phyloP scores from a whole-genome alignment of 1,284 basidiomycete species.

The Ceratobasidium sp. region DNA sequence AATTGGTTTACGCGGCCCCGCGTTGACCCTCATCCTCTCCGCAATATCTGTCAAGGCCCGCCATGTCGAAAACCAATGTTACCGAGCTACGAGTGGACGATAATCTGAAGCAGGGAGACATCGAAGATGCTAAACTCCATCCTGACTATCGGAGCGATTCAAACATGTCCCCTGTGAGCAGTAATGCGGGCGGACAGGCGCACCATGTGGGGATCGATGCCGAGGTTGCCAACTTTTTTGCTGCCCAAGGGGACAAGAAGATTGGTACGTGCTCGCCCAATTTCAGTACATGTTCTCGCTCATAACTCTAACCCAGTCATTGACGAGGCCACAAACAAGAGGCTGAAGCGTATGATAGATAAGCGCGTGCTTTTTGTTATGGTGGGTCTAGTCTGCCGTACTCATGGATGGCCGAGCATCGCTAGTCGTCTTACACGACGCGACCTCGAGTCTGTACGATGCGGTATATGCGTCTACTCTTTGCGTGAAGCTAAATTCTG shows the following conservation, averaged over 20 bases:
- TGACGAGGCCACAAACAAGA: constrained; percentile 56
- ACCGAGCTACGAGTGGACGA: constrained; percentile 32
- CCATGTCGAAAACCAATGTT: constrained; percentile 25
- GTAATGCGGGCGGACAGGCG: not conserved
- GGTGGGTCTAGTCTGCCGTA: constrained; percentile 47
- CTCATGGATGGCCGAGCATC: too few relatives aligned
- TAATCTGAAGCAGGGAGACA: constrained; percentile 32
- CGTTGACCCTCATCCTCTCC: constrained; percentile 3
- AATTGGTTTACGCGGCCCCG: constrained; percentile 15
- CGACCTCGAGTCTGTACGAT: not conserved
- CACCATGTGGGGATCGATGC: constrained; percentile 54
- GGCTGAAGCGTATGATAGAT: constrained; percentile 60
- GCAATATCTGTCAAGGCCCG: not conserved
- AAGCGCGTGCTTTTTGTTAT: constrained; percentile 61
- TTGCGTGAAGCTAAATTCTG: not conserved
- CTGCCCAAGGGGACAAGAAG: constrained; percentile 46
- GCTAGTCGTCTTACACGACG: too few relatives aligned
- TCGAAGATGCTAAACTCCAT: constrained; percentile 31
- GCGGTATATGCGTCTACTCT: not conserved
- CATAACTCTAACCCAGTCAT: constrained; percentile 53
- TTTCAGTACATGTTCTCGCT: not conserved
- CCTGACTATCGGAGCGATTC: constrained; percentile 30
- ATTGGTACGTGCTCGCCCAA: constrained; percentile 6
- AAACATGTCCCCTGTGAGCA: constrained; percentile 35
- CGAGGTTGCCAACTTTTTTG: constrained; percentile 59